Evolutionary conservation across 306 rosid genomes (phyloP).

Genomic region (Fagus crenata): DNA sequence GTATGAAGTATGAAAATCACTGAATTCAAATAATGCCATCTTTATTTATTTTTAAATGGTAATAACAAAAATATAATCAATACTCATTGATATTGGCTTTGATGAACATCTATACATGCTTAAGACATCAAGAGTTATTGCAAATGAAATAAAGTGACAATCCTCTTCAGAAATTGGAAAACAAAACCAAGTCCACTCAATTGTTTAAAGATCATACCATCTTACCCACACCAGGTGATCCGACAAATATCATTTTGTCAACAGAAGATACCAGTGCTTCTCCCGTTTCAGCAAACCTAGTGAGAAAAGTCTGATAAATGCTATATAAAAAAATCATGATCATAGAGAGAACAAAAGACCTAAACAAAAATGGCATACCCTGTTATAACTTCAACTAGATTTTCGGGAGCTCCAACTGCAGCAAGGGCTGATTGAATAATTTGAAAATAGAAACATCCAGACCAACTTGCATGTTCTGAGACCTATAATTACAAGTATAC

Average conservation of each 20-base stretch:
- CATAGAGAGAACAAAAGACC: slow-evolving; percentile 10
- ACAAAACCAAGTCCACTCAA: slow-evolving; percentile 18
- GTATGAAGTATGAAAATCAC: neutral
- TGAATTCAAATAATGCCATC: neutral
- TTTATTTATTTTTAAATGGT: neutral
- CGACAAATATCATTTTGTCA: slow-evolving; percentile 93
- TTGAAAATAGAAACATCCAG: slow-evolving; percentile 91
- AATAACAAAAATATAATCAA: neutral
- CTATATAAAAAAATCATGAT: slow-evolving; percentile 27
- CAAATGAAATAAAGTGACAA: slow-evolving; percentile 14
- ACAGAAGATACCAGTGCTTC: slow-evolving; percentile 91
- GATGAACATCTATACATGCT: slow-evolving; percentile 13
- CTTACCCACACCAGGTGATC: slow-evolving; percentile 96
- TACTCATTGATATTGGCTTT: slow-evolving; percentile 6
- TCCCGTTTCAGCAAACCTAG: slow-evolving; percentile 95
- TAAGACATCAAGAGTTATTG: slow-evolving; percentile 12
- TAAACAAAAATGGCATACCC: slow-evolving; percentile 55
- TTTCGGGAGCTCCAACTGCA: slow-evolving; percentile 98
- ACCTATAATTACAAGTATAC: slow-evolving; percentile 54
- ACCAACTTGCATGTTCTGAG: slow-evolving; percentile 98
- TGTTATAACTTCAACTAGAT: slow-evolving; percentile 87
- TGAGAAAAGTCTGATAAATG: slow-evolving; percentile 29
- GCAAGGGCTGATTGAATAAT: slow-evolving; percentile 98
- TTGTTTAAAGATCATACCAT: slow-evolving; percentile 62
- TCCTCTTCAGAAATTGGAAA: slow-evolving; percentile 2